Percentiles rank a stretch among this genome's conserved stretches.
Evolutionary conservation across 306 rosid species (phyloP).

Genomic region (Erythrophleum fordii): DNA sequence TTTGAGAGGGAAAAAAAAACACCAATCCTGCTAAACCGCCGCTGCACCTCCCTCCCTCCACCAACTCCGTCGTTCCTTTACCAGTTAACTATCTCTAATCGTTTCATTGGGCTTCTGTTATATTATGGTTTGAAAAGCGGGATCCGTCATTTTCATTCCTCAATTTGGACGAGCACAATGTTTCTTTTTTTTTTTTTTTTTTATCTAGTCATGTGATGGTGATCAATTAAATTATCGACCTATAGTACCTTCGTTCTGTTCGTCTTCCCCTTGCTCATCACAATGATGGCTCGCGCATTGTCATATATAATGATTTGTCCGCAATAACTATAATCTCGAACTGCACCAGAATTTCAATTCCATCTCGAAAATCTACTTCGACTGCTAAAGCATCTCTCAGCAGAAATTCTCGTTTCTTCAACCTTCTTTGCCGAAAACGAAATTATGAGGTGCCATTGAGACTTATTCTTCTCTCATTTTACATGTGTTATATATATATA

Average conservation of each 20-base stretch:
- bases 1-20: too few relatives aligned
- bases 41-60: too few relatives aligned
- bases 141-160: too few relatives aligned
- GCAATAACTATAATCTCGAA: neutral
- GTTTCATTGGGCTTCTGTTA: too few relatives aligned
- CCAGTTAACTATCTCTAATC: too few relatives aligned
- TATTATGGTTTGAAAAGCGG: too few relatives aligned
- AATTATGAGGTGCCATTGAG: neutral
- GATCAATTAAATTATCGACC: too few relatives aligned
- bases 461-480: neutral
- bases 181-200: too few relatives aligned
- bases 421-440: neutral
- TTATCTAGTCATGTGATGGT: too few relatives aligned
- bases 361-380: neutral
- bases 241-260: neutral
- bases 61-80: too few relatives aligned
- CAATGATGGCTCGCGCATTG: slow-evolving; percentile 13
- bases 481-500: neutral
- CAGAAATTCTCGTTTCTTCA: slow-evolving; percentile 8
- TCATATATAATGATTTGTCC: slow-evolving; percentile 9
- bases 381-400: slow-evolving; percentile 7
- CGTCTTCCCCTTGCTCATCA: neutral
- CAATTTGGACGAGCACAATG: too few relatives aligned
- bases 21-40: too few relatives aligned
- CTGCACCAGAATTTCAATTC: slow-evolving; percentile 3